These are phyloP conservation scores for Didymella pomorum DNA, from an alignment of 2,329 filamentous ascomycete species.

Conservation along the genomic window DNA sequence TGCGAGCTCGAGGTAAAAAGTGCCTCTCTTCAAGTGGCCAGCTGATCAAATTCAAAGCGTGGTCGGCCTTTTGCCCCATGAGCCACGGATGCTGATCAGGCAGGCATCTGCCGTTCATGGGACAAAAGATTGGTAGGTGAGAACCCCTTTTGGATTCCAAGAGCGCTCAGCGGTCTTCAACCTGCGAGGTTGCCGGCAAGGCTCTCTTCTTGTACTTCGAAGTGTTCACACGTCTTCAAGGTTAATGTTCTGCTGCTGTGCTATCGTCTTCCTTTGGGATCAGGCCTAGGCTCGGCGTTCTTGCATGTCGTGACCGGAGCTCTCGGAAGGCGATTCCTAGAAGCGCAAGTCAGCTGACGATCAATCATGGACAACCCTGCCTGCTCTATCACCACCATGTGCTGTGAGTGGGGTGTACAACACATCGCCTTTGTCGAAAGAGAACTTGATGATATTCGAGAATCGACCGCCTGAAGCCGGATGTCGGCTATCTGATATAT, in stretches of 20 bases:
- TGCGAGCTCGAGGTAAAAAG: too few relatives aligned
- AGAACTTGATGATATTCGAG: conserved; percentile 19
- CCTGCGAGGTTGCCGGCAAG: too few relatives aligned
- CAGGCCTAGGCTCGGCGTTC: not conserved
- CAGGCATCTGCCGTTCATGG: too few relatives aligned
- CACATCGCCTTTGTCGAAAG: not conserved
- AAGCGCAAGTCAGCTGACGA: conserved; percentile 16
- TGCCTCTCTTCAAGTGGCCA: too few relatives aligned
- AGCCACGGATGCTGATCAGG: too few relatives aligned
- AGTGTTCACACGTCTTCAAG: too few relatives aligned
- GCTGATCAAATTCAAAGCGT: too few relatives aligned
- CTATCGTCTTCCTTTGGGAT: not conserved
- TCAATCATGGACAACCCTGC: conserved; percentile 3
- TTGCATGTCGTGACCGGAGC: conserved; percentile 1
- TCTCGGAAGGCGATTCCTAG: conserved; percentile 4
- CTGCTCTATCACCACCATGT: not conserved
- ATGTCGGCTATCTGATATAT: conserved; percentile 27
- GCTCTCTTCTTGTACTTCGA: too few relatives aligned
- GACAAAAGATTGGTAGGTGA: too few relatives aligned
- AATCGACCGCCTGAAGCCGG: conserved; percentile 23
- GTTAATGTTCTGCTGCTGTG: not conserved
- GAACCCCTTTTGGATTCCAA: too few relatives aligned
- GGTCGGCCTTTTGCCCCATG: too few relatives aligned
- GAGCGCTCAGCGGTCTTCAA: too few relatives aligned
- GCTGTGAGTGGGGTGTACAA: conserved; percentile 3